Percentiles rank a stretch among this genome's conserved stretches.
These are phyloP conservation scores for Agaricus blazei DNA, from an alignment of 768 basidiomycete species.

Conservation along the genomic window DNA sequence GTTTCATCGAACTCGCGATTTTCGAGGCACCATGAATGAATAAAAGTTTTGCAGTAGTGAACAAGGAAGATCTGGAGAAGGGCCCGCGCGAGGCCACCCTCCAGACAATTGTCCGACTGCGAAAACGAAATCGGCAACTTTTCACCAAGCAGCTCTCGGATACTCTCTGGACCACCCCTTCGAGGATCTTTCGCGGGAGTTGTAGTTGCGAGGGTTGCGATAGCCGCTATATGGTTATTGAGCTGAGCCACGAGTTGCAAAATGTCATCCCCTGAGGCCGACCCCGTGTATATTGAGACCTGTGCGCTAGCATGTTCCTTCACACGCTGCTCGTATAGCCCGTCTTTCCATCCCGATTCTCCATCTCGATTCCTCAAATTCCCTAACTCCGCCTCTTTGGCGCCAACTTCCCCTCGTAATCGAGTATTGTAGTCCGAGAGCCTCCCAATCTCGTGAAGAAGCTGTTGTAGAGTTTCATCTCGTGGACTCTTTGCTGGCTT, in stretches of 20 bases:
- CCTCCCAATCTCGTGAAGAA: too few species aligned
- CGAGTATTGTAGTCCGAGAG: not conserved
- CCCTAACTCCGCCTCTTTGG: not conserved
- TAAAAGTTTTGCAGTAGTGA: slow-evolving; percentile 25
- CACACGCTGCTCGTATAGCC: not conserved
- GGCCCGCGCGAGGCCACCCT: not conserved
- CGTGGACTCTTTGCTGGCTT: too few species aligned
- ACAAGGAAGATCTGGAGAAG: slow-evolving; percentile 3
- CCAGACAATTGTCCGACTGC: not conserved
- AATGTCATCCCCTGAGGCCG: slow-evolving; percentile 42
- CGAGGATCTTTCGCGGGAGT: slow-evolving; percentile 3
- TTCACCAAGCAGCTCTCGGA: slow-evolving; percentile 18
- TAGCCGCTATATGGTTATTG: slow-evolving; percentile 46
- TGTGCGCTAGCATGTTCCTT: slow-evolving; percentile 45
- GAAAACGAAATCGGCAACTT: not conserved
- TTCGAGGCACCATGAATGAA: slow-evolving; percentile 33
- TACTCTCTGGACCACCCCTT: slow-evolving; percentile 14
- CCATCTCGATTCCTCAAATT: not conserved
- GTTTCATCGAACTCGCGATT: slow-evolving; percentile 27
- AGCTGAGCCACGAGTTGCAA: slow-evolving; percentile 34
- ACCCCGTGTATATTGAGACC: slow-evolving; percentile 36
- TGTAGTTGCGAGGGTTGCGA: slow-evolving; percentile 25
- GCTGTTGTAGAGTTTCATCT: too few species aligned
- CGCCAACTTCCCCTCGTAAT: not conserved
- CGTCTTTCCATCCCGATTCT: not conserved